phyloP scores from a whole-genome alignment of 805 yeast genomes.

The Lipomyces yamanashiensis region DNA sequence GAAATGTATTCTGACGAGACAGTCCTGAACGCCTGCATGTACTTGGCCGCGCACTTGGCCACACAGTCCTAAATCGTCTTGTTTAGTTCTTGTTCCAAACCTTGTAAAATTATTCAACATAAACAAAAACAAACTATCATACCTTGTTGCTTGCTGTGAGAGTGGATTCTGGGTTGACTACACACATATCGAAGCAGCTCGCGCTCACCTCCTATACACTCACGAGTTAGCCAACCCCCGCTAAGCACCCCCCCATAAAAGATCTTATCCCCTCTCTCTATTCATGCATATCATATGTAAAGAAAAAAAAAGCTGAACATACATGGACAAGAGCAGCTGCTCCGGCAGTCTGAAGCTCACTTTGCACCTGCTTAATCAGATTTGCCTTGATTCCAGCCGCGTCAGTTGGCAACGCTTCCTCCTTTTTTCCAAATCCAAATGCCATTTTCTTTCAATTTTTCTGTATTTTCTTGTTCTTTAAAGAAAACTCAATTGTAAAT shows the following conservation, averaged over 20 bases:
- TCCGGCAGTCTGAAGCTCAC: conserved; percentile 88
- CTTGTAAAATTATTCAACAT: neutral
- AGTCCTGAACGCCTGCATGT: conserved; percentile 89
- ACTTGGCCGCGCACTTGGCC: conserved; percentile 79
- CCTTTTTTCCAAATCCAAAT: conserved; percentile 19
- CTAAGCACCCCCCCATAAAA: too few species aligned
- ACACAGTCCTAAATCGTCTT: conserved; percentile 55
- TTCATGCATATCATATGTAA: too few species aligned
- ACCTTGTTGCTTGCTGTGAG: conserved; percentile 57
- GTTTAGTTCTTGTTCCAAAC: too few species aligned
- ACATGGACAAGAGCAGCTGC: conserved; percentile 82
- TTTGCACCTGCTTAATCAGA: conserved; percentile 70
- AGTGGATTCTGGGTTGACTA: conserved; percentile 61
- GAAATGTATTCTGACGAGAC: conserved; percentile 76
- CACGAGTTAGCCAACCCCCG: too few species aligned
- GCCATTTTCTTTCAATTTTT: conserved; percentile 12
- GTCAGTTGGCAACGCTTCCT: neutral
- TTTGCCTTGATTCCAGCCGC: conserved; percentile 60
- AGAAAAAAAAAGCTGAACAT: conserved; percentile 28
- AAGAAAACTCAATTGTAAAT: neutral
- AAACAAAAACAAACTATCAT: neutral
- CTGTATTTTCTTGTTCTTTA: neutral
- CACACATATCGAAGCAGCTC: conserved; percentile 83
- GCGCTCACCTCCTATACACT: conserved; percentile 66
- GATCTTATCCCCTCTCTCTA: too few species aligned